phyloP scores from a whole-genome alignment of 2,329 filamentous ascomycete species.

The Bipolaris cookei region DNA sequence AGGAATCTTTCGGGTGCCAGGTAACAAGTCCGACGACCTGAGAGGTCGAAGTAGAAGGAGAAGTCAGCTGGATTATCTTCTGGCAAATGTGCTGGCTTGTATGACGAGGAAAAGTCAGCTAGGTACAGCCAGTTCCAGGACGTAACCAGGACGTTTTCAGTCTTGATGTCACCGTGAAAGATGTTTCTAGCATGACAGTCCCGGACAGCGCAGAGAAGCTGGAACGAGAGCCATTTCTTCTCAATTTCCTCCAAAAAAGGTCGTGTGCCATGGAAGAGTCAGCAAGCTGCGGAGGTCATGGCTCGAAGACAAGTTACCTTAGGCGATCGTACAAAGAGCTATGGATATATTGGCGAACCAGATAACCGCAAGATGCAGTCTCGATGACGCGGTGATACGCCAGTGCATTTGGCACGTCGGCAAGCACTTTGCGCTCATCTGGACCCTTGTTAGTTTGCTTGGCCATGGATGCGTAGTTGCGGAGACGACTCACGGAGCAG shows the following conservation, averaged over 20 bases:
- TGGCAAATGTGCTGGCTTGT: constrained; percentile 91
- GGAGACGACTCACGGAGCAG: constrained; percentile 68
- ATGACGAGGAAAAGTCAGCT: constrained; percentile 94
- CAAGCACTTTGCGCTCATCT: constrained; percentile 81
- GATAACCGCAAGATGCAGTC: constrained; percentile 87
- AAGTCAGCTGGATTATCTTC: constrained; percentile 98
- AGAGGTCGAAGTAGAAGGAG: constrained; percentile 96
- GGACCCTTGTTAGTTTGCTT: not conserved
- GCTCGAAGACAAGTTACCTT: constrained; percentile 51
- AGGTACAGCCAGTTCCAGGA: constrained; percentile 99
- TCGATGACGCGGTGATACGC: constrained; percentile 90
- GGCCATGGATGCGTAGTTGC: not conserved
- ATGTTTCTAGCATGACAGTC: constrained; percentile 90
- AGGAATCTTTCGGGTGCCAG: constrained; percentile 93
- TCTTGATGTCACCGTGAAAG: constrained; percentile 98
- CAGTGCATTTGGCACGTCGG: constrained; percentile 87
- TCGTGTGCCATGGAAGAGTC: constrained; percentile 69
- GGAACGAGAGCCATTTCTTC: constrained; percentile 98
- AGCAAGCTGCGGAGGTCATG: constrained; percentile 19
- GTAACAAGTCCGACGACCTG: constrained; percentile 89
- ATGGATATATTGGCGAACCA: constrained; percentile 93
- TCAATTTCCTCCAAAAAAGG: constrained; percentile 97
- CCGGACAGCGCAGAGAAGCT: constrained; percentile 87
- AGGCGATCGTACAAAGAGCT: constrained; percentile 97
- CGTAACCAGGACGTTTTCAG: constrained; percentile 93